phyloP scores from a whole-genome alignment of 2,329 filamentous ascomycete species.

The Sporothrix sp. region DNA sequence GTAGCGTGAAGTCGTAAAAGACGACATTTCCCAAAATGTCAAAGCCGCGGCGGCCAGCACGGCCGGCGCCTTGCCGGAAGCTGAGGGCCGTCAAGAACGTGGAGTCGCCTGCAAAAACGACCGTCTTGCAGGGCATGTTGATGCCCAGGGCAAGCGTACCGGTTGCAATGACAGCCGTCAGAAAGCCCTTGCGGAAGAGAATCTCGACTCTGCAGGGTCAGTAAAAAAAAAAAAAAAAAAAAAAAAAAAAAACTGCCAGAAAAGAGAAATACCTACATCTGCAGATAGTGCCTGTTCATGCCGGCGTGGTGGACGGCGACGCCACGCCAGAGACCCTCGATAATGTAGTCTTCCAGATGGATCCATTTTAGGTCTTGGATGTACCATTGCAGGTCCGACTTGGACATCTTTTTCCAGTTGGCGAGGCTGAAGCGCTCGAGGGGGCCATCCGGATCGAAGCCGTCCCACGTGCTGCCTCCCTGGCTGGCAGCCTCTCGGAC shows the following conservation, averaged over 20 bases:
- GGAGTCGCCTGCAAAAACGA: conserved; percentile 66
- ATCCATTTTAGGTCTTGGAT: conserved; percentile 42
- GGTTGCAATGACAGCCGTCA: conserved; percentile 63
- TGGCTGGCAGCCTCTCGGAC: conserved; percentile 45
- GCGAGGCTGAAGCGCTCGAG: conserved; percentile 57
- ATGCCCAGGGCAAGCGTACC: conserved; percentile 69
- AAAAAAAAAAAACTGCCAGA: too few species aligned
- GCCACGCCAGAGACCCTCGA: conserved; percentile 54
- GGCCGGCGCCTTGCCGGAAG: conserved; percentile 66
- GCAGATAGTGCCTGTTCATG: conserved; percentile 68
- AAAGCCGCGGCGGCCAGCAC: conserved; percentile 71
- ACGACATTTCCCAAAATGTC: conserved; percentile 74
- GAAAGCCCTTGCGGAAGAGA: conserved; percentile 61
- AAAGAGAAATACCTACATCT: conserved; percentile 35
- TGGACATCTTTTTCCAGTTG: conserved; percentile 47
- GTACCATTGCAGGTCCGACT: conserved; percentile 48
- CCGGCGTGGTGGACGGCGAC: conserved; percentile 71
- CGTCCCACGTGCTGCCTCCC: conserved; percentile 49
- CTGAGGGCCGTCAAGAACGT: conserved; percentile 65
- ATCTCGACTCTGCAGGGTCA: conserved; percentile 48
- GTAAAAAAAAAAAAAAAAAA: background rate
- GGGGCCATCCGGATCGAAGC: conserved; percentile 57
- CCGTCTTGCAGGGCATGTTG: conserved; percentile 77
- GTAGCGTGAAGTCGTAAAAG: conserved; percentile 54
- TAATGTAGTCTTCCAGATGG: conserved; percentile 41